phyloP scores from a whole-genome alignment of 306 rosid genomes.

The Cotoneaster glaucophyllus region DNA sequence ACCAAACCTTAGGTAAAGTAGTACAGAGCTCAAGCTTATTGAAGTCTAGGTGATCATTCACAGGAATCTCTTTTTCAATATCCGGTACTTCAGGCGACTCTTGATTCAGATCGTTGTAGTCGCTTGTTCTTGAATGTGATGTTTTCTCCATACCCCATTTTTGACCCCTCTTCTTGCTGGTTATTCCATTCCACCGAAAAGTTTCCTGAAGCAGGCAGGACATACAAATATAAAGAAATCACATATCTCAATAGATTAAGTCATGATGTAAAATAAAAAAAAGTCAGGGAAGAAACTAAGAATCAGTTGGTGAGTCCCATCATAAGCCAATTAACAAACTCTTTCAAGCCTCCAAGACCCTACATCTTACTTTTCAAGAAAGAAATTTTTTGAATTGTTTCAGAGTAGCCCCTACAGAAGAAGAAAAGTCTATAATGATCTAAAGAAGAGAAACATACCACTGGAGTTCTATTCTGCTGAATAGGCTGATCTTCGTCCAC shows the following conservation, averaged over 20 bases:
- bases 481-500: conserved; percentile 45
- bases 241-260: background rate
- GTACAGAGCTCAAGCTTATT: conserved; percentile 55
- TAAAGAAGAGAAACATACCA: conserved; percentile 39
- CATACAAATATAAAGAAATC: conserved; percentile 12
- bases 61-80: conserved; percentile 31
- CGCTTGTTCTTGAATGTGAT: conserved; percentile 36
- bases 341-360: background rate
- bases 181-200: conserved; percentile 81
- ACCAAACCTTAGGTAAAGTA: conserved; percentile 61
- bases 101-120: conserved; percentile 17
- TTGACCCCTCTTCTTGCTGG: conserved; percentile 88
- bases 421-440: background rate
- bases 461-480: conserved; percentile 32
- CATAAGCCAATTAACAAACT: background rate
- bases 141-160: conserved; percentile 85
- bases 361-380: background rate
- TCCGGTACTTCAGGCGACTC: conserved; percentile 28
- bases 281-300: background rate
- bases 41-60: conserved; percentile 39
- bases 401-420: background rate
- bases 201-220: conserved; percentile 52
- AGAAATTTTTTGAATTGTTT: background rate
- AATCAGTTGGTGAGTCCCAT: conserved; percentile 1
- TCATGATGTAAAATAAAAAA: background rate